These are phyloP conservation scores for Sporothrix variecibatus DNA, from an alignment of 2,329 filamentous ascomycete species.

Conservation along the genomic window DNA sequence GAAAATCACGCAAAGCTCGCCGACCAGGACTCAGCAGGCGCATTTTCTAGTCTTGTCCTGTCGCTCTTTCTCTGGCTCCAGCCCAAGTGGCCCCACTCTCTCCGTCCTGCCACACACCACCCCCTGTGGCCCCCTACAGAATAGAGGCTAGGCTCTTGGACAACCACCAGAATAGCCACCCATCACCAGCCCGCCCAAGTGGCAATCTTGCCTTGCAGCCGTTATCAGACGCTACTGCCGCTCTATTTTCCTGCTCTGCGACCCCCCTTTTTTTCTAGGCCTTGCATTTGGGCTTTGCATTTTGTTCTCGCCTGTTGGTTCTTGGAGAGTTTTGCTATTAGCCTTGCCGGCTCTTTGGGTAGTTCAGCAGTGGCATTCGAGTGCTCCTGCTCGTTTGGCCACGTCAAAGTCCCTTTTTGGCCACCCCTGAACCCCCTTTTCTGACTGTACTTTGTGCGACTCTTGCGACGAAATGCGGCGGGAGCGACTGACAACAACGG, in stretches of 20 bases:
- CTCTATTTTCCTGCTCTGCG: neutral
- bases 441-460: neutral
- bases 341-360: neutral
- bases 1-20: conserved; percentile 17
- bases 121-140: no score
- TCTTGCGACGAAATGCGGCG: neutral
- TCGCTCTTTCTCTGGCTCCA: neutral
- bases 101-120: neutral
- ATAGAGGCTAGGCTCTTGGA: no score
- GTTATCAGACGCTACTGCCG: conserved; percentile 22
- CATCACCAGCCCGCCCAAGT: conserved; percentile 2
- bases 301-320: neutral
- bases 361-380: neutral
- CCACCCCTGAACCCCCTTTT: neutral
- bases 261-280: neutral
- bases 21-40: neutral
- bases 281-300: neutral
- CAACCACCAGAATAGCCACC: neutral
- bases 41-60: neutral
- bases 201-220: conserved; percentile 22
- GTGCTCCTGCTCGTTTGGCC: neutral
- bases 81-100: neutral
- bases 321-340: neutral
- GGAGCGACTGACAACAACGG: neutral
- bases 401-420: neutral